A percentile compares a stretch with the other conserved stretches of the same genome.
Evolutionary conservation across 176 grass and related monocot genomes (phyloP).

Genomic region (Oryza australiensis): DNA sequence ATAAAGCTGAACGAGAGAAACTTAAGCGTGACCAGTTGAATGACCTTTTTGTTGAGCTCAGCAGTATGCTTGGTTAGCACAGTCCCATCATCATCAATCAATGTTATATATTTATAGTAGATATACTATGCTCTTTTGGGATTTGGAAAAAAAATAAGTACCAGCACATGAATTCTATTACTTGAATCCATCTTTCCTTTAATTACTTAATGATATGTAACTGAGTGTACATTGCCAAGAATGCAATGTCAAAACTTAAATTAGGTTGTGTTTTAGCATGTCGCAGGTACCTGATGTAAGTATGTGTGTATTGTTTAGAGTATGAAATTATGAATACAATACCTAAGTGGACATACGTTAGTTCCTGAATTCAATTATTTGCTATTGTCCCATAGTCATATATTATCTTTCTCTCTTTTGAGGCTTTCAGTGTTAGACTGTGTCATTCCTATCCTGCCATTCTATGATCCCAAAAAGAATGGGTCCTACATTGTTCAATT

Average conservation of each 20-base stretch:
- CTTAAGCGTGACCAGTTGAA: slow-evolving; percentile 81
- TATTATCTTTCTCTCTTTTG: slow-evolving; percentile 9
- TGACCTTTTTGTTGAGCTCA: slow-evolving; percentile 72
- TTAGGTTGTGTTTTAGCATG: slow-evolving; percentile 26
- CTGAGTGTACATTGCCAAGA: neutral
- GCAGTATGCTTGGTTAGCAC: slow-evolving; percentile 66
- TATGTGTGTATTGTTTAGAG: neutral
- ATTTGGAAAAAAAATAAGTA: slow-evolving; percentile 15
- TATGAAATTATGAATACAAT: slow-evolving; percentile 3
- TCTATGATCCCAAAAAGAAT: slow-evolving; percentile 27
- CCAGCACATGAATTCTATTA: neutral
- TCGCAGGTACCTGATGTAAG: neutral
- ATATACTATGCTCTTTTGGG: neutral
- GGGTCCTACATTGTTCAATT: slow-evolving; percentile 23
- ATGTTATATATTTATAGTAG: slow-evolving; percentile 24
- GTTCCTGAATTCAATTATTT: slow-evolving; percentile 29
- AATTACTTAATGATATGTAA: slow-evolving; percentile 23
- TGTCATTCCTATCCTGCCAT: slow-evolving; percentile 20
- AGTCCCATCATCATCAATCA: neutral
- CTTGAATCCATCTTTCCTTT: slow-evolving; percentile 4
- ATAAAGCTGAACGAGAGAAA: slow-evolving; percentile 82
- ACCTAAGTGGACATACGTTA: slow-evolving; percentile 17
- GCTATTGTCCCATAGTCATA: neutral
- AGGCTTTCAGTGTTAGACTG: neutral
- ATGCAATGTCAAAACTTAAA: slow-evolving; percentile 7